Base-by-base conservation (phyloP, 164 flowering plant genomes). In the Aristolochia contorta region DNA sequence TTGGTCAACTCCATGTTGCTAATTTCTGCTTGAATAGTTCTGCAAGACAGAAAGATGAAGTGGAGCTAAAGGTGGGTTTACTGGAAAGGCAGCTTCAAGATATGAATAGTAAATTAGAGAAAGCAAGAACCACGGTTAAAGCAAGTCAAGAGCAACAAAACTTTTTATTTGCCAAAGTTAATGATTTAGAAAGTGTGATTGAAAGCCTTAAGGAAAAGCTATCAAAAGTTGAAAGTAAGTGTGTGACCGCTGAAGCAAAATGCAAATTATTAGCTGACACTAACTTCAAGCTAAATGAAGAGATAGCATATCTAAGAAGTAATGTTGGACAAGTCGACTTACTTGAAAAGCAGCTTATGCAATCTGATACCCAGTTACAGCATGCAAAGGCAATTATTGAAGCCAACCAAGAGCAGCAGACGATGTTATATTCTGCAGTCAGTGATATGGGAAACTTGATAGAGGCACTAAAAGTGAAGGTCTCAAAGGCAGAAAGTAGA, bases 281-380 rank as follows among this genome's bases (percentile, higher is more conserved):
- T 56, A 85, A 85, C 32, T 50, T 65, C 65, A 75, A 82, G 54
- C 85, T 85, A 27, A 75, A 65, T n/a, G 71, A 79, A 63, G 91
- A 87, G 72, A 41, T 85, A 53, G 76, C 59, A 63, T 62, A 69
- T 65, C 73, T 81, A 45, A 85, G 73, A 75, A 71, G 60, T 67
- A 83, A 71, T 74, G 32, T 71, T 59, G 80, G 75, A 63, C 56
- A 54, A 53, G 51, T 62, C 1, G 53, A 53, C 24, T 33, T 21
- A 1, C 64, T 61, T 13, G 64, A 51, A 46, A 61, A 62, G 54
- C 73, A 79, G 61, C 71, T 78, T 19, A 74, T 66, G 56, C 75
- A 74, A 64, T 70, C 77, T 2, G 86, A 81, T 51, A 27, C 60
- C 23, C 69, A 65, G 56, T 65, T 79, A 46, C 64, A 66, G 64